A percentile compares a stretch with the other conserved stretches of the same genome.
Conservation (phyloP, 78 protist species). For the Polysphondylium violaceum region DNA sequence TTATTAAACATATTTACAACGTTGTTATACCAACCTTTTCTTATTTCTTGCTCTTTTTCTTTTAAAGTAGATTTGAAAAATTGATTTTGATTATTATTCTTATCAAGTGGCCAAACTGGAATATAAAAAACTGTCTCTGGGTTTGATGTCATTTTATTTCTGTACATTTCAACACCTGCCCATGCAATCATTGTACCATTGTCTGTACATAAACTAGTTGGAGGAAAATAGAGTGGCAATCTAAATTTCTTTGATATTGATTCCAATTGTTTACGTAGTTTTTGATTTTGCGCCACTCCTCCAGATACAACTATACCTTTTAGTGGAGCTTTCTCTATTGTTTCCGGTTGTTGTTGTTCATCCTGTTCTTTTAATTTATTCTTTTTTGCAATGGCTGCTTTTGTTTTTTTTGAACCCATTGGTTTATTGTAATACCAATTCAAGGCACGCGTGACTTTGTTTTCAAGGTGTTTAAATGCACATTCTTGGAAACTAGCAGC, state of each 20-base stretch:
- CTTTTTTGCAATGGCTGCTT: not conserved
- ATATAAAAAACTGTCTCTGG: conserved; percentile 36
- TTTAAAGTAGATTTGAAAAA: conserved; percentile 34
- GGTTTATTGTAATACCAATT: conserved; percentile 35
- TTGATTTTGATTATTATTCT: not conserved
- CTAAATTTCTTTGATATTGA: not conserved
- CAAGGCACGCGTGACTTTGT: conserved; percentile 42
- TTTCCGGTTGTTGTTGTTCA: not conserved
- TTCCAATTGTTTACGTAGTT: conserved; percentile 32
- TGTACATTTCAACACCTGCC: conserved; percentile 90
- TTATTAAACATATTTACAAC: conserved; percentile 20
- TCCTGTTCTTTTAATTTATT: not conserved
- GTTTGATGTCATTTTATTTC: not conserved
- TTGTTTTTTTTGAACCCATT: conserved; percentile 1
- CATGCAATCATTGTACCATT: conserved; percentile 94
- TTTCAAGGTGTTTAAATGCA: conserved; percentile 74
- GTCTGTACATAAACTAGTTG: conserved; percentile 86
- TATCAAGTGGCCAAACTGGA: conserved; percentile 66
- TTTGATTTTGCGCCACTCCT: conserved; percentile 84
- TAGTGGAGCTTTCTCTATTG: not conserved
- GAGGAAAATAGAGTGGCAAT: conserved; percentile 61
- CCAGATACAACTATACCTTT: conserved; percentile 81
- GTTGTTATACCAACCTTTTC: conserved; percentile 25
- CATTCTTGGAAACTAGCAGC: conserved; percentile 86
- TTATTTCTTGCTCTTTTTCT: conserved; percentile 12